These are phyloP conservation scores for Botrytis tulipae DNA, from an alignment of 2,329 filamentous ascomycete genomes.

Conservation along the genomic window DNA sequence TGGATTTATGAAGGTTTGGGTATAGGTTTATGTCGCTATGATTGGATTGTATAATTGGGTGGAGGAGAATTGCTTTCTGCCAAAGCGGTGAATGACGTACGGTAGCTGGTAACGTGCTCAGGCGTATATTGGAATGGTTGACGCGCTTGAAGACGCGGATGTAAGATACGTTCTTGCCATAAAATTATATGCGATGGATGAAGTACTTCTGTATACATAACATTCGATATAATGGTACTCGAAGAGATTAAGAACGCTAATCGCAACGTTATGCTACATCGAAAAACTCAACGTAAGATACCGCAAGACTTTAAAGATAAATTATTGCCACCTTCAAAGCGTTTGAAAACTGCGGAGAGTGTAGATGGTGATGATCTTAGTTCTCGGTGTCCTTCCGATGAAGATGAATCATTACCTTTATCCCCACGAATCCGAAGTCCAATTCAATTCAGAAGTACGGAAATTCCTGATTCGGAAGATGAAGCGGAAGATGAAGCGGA, in stretches of 20 bases:
- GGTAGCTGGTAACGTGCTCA: conserved; percentile 9
- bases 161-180: neutral
- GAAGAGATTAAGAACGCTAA: conserved; percentile 20
- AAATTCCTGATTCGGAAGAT: conserved; percentile 43
- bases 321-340: conserved; percentile 31
- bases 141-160: neutral
- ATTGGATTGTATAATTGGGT: conserved; percentile 7
- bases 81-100: neutral
- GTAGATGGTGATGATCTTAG: conserved; percentile 24
- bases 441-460: conserved; percentile 30
- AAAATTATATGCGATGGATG: neutral
- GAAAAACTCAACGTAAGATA: conserved; percentile 30
- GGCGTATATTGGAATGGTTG: neutral
- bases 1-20: conserved; percentile 9
- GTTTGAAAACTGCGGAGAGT: conserved; percentile 34
- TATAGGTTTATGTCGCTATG: neutral
- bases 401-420: conserved; percentile 28
- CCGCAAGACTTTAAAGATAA: conserved; percentile 32
- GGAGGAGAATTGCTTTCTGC: conserved; percentile 2
- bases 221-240: conserved; percentile 27
- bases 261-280: conserved; percentile 33
- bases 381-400: conserved; percentile 13
- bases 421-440: conserved; percentile 32
- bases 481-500: conserved; percentile 33
- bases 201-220: conserved; percentile 1